These are phyloP conservation scores for Saccharomyces hybrid DNA, from an alignment of 1,139 yeast species.

Conservation along the genomic window DNA sequence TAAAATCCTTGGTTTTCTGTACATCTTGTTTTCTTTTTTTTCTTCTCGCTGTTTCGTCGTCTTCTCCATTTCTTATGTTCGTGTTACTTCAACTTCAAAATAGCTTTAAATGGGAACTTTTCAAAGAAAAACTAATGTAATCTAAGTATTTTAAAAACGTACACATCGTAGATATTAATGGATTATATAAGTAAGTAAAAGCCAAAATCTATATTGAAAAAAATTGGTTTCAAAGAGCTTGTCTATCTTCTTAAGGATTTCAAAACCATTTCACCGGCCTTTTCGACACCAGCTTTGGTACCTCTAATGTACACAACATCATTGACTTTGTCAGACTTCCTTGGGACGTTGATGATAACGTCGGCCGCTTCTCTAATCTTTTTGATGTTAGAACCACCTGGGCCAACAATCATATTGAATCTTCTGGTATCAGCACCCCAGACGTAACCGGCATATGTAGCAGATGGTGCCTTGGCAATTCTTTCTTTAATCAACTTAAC, in stretches of 20 bases:
- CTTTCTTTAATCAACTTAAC: conserved; percentile 30
- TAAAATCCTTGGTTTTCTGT: neutral
- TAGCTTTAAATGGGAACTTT: neutral
- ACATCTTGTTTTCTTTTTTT: neutral
- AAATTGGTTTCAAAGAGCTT: neutral
- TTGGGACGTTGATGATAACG: conserved; percentile 58
- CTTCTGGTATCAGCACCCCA: conserved; percentile 40
- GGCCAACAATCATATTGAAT: conserved; percentile 61
- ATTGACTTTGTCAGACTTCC: conserved; percentile 43
- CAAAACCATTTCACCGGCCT: conserved; percentile 36
- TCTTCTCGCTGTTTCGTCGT: neutral
- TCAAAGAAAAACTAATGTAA: neutral
- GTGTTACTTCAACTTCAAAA: neutral
- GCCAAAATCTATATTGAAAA: neutral
- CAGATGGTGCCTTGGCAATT: conserved; percentile 31
- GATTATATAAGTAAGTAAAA: neutral
- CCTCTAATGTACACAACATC: conserved; percentile 42
- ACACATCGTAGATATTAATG: conserved; percentile 1
- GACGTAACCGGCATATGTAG: conserved; percentile 41
- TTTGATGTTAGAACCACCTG: conserved; percentile 62
- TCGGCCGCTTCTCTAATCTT: conserved; percentile 52
- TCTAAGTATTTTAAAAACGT: neutral
- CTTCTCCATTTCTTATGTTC: neutral
- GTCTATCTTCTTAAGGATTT: conserved; percentile 17
- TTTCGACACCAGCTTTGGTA: conserved; percentile 34